Base-by-base conservation (phyloP, 129 eudicot genomes). In the Calendula officinalis region DNA sequence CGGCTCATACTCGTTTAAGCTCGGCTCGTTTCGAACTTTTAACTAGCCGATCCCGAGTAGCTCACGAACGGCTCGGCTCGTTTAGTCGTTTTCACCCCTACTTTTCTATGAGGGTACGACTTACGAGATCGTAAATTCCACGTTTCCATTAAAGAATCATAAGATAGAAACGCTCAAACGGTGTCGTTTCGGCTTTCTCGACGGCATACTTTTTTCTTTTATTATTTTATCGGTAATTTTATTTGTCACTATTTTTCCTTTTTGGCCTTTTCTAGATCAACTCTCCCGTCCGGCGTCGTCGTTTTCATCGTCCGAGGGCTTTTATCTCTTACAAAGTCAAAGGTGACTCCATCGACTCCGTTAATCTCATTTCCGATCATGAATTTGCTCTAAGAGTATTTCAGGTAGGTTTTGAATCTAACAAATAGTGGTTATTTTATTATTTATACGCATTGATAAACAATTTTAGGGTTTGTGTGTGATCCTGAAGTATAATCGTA, bases 401-500 rank as follows among this genome's bases (percentile, higher is more conserved):
- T 60, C 46, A 60, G 54, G 52, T 60, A 62, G 0, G 2, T 8
- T 51, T 40, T 50, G 2, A 50, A 17, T 60, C 3, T 13, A 38
- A 8, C 53, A 70, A 70, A 22, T 44, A 12, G 9, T 49, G 40
- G 22, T 68, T 12, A 48, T 40, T 1, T 68, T 43, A 6, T 8
- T n/a, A 12, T 13, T 27, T 30, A 22, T 22, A 3, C 5, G 13
- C 35, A 51, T 56, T 22, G 38, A 8, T 68, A 4, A 37, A 49
- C 47, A 66, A 6, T 39, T 67, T 14, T 36, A 48, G 66, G 66
- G 66, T 57, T 36, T 43, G 56, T 44, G 39, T 55, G 35, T 35
- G 56, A 42, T 41, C 46, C 38, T 11, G 32, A 53, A 58, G 33
- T 15, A 10, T 4, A 37, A 1, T 38, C 5, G 51, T 11, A 8